Base-by-base conservation (phyloP, 1,284 basidiomycete genomes). In the Entoloma clypeatum region DNA sequence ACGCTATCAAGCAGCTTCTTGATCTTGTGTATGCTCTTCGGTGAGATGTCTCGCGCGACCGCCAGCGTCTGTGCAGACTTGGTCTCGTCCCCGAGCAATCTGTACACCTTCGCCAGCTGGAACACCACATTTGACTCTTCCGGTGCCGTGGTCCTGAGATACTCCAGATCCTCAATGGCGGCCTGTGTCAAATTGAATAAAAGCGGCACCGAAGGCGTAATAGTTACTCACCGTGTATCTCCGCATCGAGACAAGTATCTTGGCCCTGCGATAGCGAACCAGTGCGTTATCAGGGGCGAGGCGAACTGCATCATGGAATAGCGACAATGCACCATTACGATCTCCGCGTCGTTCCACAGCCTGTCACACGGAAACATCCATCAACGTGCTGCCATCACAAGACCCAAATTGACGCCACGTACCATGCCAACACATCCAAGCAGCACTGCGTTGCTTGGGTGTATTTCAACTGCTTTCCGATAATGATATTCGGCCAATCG, bases 101-200 rank as follows among this genome's bases (percentile, higher is more conserved):
- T 77, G 60, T 93, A 94, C 48, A 86, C 85, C 65, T 87, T 89
- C 23, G 91, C 93, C n/a, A 97, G 78, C 62, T 95, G 83, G 74
- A 94, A 94, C 48, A 93, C 81, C 39, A 97, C 87, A 65, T 95
- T 94, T 44, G 91, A 86, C 70, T 97, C 93, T 60, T 93, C 90
- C 8, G 93, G 92, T 22, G 91, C 87, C 44, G 78, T 71, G 56
- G 80, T 81, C 50, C 81, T 75, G 35, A 97, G 76, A 43, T 75
- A 69, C 63, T 90, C 81, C 51, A 97, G 75, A 59, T 91, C 88
- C 47, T 74, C 61, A 34, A 92, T 77, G 13, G 93, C 91, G 40
- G 72, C 70, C 90, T 93, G 69, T 50, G 23, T 4, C 30, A 34
- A 5, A 26, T 17, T n/a, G 11, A 41, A 28, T 18, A 48, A 35